phyloP scores from a whole-genome alignment of 257 asterid genomes.

The Solanum medicagineum region DNA sequence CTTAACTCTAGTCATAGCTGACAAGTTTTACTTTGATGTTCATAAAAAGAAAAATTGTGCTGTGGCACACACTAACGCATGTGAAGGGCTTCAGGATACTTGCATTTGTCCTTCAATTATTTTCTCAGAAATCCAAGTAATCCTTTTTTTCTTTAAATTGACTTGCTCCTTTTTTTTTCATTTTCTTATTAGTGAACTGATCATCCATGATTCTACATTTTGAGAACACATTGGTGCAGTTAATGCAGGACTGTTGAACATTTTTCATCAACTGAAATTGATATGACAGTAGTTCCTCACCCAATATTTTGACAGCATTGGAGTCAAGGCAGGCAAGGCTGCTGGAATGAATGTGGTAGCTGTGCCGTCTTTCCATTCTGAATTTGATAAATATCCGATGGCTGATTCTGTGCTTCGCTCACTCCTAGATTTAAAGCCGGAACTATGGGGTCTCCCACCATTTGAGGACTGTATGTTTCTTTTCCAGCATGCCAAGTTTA shows the following conservation, averaged over 20 bases:
- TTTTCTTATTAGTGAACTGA: not conserved
- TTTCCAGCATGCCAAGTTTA: not conserved
- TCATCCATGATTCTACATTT: not conserved
- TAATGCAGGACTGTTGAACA: not conserved
- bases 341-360: constrained; percentile 86
- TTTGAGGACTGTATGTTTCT: constrained; percentile 57
- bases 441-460: constrained; percentile 83
- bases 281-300: not conserved
- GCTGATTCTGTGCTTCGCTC: constrained; percentile 69
- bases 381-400: constrained; percentile 35
- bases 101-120: not conserved
- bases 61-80: not conserved
- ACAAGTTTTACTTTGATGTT: not conserved
- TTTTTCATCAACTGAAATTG: not conserved
- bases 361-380: constrained; percentile 66
- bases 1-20: not conserved
- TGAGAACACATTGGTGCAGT: not conserved
- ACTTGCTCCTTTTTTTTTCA: not conserved
- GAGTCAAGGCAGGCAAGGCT: constrained; percentile 88
- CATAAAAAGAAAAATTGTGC: not conserved
- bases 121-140: not conserved
- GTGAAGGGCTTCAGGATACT: not conserved
- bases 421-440: constrained; percentile 59
- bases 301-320: constrained; percentile 41
- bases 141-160: not conserved